Evolutionary conservation across 352 stramenopile genomes (phyloP).

Genomic region (Phytopythium oedochilum): DNA sequence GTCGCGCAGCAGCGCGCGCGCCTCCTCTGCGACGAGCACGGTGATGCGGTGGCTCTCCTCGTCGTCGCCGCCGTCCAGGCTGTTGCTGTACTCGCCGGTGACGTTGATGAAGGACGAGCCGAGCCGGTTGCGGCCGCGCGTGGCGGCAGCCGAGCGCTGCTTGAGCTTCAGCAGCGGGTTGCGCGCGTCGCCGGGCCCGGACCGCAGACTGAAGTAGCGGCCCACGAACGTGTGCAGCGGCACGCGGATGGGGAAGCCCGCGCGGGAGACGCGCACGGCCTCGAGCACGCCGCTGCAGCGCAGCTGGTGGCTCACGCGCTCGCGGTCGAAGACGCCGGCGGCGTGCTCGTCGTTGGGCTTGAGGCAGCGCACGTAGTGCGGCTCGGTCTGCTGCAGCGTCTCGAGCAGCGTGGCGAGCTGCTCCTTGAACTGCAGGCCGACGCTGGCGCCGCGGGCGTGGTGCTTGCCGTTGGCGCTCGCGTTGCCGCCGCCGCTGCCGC

Average conservation of each 20-base stretch:
- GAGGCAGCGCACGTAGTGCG: constrained; percentile 88
- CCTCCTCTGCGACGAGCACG: constrained; percentile 37
- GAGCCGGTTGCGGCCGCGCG: constrained; percentile 3
- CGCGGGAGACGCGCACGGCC: constrained; percentile 78
- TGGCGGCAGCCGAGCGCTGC: constrained; percentile 9
- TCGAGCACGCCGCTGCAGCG: constrained; percentile 84
- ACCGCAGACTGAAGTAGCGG: constrained; percentile 72
- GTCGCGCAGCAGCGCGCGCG: constrained; percentile 75
- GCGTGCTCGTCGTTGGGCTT: constrained; percentile 86
- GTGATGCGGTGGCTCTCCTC: constrained; percentile 22
- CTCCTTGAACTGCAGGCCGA: constrained; percentile 86
- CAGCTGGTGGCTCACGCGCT: constrained; percentile 83
- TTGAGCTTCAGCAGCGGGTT: constrained; percentile 44
- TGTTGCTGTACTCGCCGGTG: constrained; percentile 3
- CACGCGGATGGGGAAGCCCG: constrained; percentile 80
- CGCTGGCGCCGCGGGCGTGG: constrained; percentile 55
- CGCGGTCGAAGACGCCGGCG: constrained; percentile 47
- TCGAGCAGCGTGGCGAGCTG: constrained; percentile 73
- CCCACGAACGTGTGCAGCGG: constrained; percentile 67
- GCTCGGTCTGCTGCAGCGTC: constrained; percentile 61
- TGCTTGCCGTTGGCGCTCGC: constrained; percentile 21
- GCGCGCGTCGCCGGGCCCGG: constrained; percentile 13
- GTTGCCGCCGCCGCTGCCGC: background rate
- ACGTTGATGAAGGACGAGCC: constrained; percentile 24
- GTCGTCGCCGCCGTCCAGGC: constrained; percentile 37